These are phyloP conservation scores for Macrophomina tecta DNA, from an alignment of 2,329 filamentous ascomycete genomes.

Conservation along the genomic window DNA sequence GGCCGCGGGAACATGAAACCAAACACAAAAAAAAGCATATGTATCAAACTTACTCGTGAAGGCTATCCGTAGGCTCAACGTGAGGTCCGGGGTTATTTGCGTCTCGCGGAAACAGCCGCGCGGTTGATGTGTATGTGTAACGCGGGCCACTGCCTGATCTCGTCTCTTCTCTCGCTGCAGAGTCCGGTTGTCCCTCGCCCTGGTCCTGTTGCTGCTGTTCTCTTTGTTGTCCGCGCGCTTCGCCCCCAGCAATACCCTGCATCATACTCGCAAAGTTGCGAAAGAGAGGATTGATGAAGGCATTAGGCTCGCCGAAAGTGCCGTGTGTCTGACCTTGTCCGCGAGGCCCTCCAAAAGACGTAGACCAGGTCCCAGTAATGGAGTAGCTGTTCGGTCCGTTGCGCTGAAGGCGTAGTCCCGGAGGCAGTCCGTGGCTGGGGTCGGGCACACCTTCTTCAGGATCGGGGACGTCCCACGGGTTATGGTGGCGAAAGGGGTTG, in stretches of 20 bases:
- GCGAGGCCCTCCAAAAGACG: slow-evolving; percentile 10
- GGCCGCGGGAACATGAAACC: too few species aligned
- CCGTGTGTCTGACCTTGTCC: slow-evolving; percentile 37
- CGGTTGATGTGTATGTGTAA: slow-evolving; percentile 42
- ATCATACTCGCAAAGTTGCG: slow-evolving; percentile 55
- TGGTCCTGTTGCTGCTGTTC: slow-evolving; percentile 31
- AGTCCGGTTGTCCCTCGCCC: slow-evolving; percentile 31
- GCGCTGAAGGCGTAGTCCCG: slow-evolving; percentile 50
- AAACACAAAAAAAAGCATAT: background rate
- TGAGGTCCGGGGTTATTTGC: slow-evolving; percentile 57
- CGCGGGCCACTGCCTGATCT: slow-evolving; percentile 30
- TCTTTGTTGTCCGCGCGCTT: slow-evolving; percentile 1
- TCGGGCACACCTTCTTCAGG: slow-evolving; percentile 51
- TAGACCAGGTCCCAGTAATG: slow-evolving; percentile 40
- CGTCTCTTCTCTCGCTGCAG: slow-evolving; percentile 27
- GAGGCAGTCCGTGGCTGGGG: background rate
- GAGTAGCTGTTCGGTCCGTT: slow-evolving; percentile 43
- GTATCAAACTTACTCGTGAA: slow-evolving; percentile 52
- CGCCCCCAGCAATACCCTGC: slow-evolving; percentile 48
- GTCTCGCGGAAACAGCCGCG: slow-evolving; percentile 56
- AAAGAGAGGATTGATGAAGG: slow-evolving; percentile 37
- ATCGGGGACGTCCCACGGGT: slow-evolving; percentile 58
- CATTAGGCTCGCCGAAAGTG: slow-evolving; percentile 32
- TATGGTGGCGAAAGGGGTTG: slow-evolving; percentile 46
- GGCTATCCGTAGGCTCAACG: slow-evolving; percentile 53